Conservation (phyloP, 257 asterid genomes). For the Salvia rosmarinus region DNA sequence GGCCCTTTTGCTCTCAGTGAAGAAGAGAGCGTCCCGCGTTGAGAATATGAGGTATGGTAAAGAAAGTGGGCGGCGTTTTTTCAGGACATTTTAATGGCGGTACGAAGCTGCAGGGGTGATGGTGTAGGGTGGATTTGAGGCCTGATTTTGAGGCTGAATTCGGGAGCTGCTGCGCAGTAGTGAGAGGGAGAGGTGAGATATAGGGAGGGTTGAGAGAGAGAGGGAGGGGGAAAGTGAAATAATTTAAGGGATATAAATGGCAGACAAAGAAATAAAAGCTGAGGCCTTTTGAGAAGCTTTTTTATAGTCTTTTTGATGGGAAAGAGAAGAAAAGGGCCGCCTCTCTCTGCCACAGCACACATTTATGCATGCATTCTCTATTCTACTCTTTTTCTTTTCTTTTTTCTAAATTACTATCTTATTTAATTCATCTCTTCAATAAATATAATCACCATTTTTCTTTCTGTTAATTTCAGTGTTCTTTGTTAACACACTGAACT, state of each 20-base stretch:
- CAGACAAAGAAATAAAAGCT: constrained; percentile 81
- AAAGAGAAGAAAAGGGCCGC: constrained; percentile 46
- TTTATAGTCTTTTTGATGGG: constrained; percentile 57
- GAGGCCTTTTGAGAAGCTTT: constrained; percentile 56
- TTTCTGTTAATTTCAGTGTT: too few species aligned
- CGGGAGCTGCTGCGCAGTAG: constrained; percentile 7
- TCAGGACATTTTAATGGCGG: constrained; percentile 18
- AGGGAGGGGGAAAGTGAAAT: constrained; percentile 47
- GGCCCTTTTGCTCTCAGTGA: background rate
- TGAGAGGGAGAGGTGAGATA: constrained; percentile 7
- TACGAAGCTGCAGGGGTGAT: constrained; percentile 25
- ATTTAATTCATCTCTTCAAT: too few species aligned
- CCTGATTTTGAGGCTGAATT: constrained; percentile 44
- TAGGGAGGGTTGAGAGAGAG: background rate
- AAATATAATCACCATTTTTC: too few species aligned
- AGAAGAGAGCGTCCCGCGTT: background rate
- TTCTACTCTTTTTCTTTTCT: constrained; percentile 16
- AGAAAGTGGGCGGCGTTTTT: background rate
- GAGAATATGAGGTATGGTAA: background rate
- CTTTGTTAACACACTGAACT: too few species aligned
- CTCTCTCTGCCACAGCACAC: constrained; percentile 26
- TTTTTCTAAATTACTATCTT: too few species aligned
- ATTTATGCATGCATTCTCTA: constrained; percentile 39
- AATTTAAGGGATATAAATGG: constrained; percentile 65
- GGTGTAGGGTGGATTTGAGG: constrained; percentile 37